Base-by-base conservation (phyloP, 1,284 basidiomycete species). In the Somion occarium region DNA sequence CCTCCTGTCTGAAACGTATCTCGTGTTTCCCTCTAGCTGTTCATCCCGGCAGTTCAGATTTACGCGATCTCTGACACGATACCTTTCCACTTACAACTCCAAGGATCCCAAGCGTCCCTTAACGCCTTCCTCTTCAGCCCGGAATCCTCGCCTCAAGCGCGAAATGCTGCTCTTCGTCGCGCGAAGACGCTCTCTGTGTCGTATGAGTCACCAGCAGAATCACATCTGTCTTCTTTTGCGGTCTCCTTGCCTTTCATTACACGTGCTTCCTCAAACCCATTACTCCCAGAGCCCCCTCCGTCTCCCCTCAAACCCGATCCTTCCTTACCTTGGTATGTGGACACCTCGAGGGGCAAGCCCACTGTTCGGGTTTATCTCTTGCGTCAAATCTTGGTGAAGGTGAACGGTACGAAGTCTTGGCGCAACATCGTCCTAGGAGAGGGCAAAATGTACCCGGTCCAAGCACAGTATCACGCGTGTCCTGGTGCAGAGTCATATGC, bases 31-130 rank as follows among this genome's bases (percentile, higher is more conserved):
- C n/a, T 20, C 22, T 51, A 51, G 49, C 49, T 51, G 9, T 51
- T 51, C 25, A 46, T 51, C 20, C 49, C 49, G 5, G 5, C 49
- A 20, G 49, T 51, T 3, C 15, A 38, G 38, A 51, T 51, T 23
- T 51, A 51, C 44, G 49, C 44, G 5, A 11, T 51, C 22, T 24
- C 27, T 5, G 49, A 51, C 24, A 51, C 44, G n/a, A 46, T 51
- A 15, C 49, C 49, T 2, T 51, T 51, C 23, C 49, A 51, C 34
- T 25, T 51, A 9, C 49, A 51, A 23, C 23, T 51, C 19, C 43
- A 38, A 11, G 44, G 49, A 13, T 45, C 43, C 9, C 44, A 5
- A 15, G 49, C 43, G 12, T 46, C 49, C n/a, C 34, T 51, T 3
- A 12, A 38, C 15, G 25, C 49, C 18, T 51, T 51, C 25, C 20